Conservation (phyloP, 768 basidiomycete genomes). For the Porpolomopsis calyptriformis region DNA sequence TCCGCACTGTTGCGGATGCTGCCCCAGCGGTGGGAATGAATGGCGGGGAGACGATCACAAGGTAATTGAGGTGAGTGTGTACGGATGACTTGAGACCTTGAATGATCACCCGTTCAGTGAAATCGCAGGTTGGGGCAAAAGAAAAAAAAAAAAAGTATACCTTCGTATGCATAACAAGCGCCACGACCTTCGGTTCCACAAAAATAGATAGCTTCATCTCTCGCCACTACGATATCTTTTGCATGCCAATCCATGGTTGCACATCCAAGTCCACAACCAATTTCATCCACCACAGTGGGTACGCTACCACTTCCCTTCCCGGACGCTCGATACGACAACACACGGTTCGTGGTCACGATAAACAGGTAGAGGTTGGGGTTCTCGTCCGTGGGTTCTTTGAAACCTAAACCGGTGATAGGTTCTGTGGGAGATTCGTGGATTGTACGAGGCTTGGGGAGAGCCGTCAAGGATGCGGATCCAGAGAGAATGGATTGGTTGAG, state of each 20-base stretch:
- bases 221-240: conserved; percentile 72
- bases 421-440: conserved; percentile 79
- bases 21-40: conserved; percentile 56
- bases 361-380: conserved; percentile 52
- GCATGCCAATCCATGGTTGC: conserved; percentile 66
- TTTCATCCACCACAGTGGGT: conserved; percentile 70
- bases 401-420: conserved; percentile 88
- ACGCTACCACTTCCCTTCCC: conserved; percentile 59
- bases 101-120: not conserved
- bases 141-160: conserved; percentile 26
- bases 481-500: conserved; percentile 81
- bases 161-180: conserved; percentile 86
- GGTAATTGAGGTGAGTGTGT: conserved; percentile 68
- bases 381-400: conserved; percentile 51
- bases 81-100: conserved; percentile 74
- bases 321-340: conserved; percentile 64
- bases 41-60: conserved; percentile 84
- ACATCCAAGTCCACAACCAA: conserved; percentile 78
- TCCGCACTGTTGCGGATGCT: conserved; percentile 64
- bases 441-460: conserved; percentile 77
- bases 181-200: conserved; percentile 76
- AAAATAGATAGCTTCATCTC: conserved; percentile 86
- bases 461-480: conserved; percentile 46
- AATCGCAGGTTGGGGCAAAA: no score
- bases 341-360: conserved; percentile 80